These are phyloP conservation scores for Mimosa bimucronata DNA, from an alignment of 306 rosid species.

Conservation along the genomic window DNA sequence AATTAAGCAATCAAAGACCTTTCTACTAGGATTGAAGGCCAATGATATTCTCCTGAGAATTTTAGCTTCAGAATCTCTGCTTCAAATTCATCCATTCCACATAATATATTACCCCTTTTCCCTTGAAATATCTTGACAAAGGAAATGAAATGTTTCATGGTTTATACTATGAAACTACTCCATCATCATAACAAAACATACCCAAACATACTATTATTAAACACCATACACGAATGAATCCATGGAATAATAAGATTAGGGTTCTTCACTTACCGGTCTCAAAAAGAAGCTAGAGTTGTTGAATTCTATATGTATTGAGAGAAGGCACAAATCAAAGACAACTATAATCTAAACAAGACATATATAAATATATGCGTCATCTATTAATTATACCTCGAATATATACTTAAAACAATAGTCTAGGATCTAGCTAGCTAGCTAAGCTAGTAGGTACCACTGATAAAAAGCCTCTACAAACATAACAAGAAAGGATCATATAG, in stretches of 20 bases:
- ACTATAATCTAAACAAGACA: not conserved
- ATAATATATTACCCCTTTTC: not conserved
- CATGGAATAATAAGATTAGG: constrained; percentile 6
- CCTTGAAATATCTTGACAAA: not conserved
- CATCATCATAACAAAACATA: constrained; percentile 27
- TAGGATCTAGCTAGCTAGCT: constrained; percentile 26
- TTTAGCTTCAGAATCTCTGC: not conserved
- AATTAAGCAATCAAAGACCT: no score
- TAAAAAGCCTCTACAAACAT: not conserved
- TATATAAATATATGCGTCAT: constrained; percentile 37
- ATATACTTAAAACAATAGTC: constrained; percentile 29
- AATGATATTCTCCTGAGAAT: not conserved
- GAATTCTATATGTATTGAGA: no score
- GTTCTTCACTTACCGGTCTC: not conserved
- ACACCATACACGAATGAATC: constrained; percentile 6
- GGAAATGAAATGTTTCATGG: not conserved
- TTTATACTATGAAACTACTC: not conserved
- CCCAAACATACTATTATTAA: not conserved
- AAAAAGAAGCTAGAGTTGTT: constrained; percentile 31
- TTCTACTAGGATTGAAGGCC: no score
- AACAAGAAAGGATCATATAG: not conserved
- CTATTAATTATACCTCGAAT: constrained; percentile 21
- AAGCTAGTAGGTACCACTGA: not conserved
- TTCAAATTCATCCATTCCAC: not conserved
- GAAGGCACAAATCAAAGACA: not conserved